Base-by-base conservation (phyloP, 2,329 filamentous ascomycete species). In the Fusarium coffeatum region DNA sequence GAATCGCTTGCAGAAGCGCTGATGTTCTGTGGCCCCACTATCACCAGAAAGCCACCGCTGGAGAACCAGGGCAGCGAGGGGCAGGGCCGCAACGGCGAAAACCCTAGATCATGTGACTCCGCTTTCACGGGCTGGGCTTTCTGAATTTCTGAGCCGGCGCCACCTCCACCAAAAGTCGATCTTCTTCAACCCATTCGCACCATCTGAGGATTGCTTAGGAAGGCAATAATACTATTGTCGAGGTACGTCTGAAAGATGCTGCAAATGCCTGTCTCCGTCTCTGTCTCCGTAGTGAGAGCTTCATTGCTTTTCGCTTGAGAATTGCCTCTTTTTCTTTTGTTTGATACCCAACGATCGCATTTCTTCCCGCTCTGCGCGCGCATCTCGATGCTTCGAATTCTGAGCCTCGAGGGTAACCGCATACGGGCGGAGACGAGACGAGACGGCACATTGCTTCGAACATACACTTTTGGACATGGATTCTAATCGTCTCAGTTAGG, bases 161-260 rank as follows among this genome's bases (percentile, higher is more conserved):
- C 74, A 72, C 64, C 75, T 75, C 76, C 75, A 73, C 66, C 65
- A 64, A 66, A 58, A 58, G 59, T 43, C 58, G 70, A 72, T 60
- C 68, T 71, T 77, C 72, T 76, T 74, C 76, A 76, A 77, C 76
- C 64, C 73, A 75, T 54, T 68, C 79, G 78, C 80, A 82, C 80
- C 83, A 86, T 87, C 84, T 86, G 81, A 85, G 82, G 81, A 84
- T 84, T 87, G 86, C 86, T 88, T 86, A 88, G 86, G 86, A 88
- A 84, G 86, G 85, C 86, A 88, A 83, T 85, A 82, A 76, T 56
- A 75, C 78, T 84, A 85, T 86, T 88, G 86, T 88, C 86, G 86
- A 88, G 86, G 86, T 88, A 88, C 76, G 86, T 88, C 83, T 84
- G 80, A 82, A 81, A 81, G 83, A 85, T 85, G 83, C 80, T 83